These are phyloP conservation scores for Cicer judaicum DNA, from an alignment of 306 rosid genomes.

Conservation along the genomic window DNA sequence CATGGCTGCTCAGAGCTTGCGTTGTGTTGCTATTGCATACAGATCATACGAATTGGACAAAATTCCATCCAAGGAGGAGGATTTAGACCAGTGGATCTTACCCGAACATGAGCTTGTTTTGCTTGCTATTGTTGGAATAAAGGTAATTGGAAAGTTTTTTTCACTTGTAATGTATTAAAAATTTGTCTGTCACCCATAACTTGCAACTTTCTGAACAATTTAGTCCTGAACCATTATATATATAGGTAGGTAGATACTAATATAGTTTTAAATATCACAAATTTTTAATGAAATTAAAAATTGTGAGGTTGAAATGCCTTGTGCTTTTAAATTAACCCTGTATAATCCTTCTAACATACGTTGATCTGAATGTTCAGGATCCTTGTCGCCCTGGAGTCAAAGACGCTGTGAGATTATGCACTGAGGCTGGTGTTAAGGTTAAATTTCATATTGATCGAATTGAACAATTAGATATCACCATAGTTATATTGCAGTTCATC, in stretches of 20 bases:
- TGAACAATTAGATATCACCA: slow-evolving; percentile 13
- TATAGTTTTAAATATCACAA: neutral
- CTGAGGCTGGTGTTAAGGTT: slow-evolving; percentile 90
- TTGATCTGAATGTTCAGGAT: slow-evolving; percentile 60
- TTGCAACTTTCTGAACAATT: slow-evolving; percentile 13
- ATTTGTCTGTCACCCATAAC: neutral
- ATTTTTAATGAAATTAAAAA: slow-evolving; percentile 15
- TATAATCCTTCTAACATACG: slow-evolving; percentile 30
- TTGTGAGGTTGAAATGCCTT: slow-evolving; percentile 9
- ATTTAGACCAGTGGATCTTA: slow-evolving; percentile 73
- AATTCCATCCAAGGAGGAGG: slow-evolving; percentile 74
- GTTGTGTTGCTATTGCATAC: slow-evolving; percentile 93
- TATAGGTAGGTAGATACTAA: neutral
- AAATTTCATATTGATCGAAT: slow-evolving; percentile 16
- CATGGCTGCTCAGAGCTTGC: slow-evolving; percentile 92
- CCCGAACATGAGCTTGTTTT: slow-evolving; percentile 86
- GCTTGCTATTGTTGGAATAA: slow-evolving; percentile 93
- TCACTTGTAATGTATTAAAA: slow-evolving; percentile 1
- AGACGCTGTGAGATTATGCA: slow-evolving; percentile 78
- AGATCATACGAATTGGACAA: slow-evolving; percentile 66
- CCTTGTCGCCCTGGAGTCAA: slow-evolving; percentile 89
- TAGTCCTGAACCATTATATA: neutral
- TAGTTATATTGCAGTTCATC: slow-evolving; percentile 28
- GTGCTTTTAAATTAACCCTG: slow-evolving; percentile 18
- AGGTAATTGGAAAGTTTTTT: slow-evolving; percentile 57